A percentile compares a stretch with the other conserved stretches of the same genome.
phyloP scores from a whole-genome alignment of 345 rosid species.

The Schrenkiella parvula region DNA sequence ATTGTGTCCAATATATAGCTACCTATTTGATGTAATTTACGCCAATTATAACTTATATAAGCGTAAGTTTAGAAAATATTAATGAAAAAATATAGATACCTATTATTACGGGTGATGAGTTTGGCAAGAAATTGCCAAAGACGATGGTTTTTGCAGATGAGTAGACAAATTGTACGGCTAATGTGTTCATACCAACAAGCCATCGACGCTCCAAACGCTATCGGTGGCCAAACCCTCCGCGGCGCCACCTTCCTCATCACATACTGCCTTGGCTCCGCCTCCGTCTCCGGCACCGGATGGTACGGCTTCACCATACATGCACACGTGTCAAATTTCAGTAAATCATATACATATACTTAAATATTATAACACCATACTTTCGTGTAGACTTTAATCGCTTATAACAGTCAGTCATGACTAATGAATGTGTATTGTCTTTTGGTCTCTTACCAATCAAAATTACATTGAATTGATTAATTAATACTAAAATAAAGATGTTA shows the following conservation, averaged over 20 bases:
- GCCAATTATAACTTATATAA: not conserved
- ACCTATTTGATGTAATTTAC: slow-evolving; percentile 2
- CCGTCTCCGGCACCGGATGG: slow-evolving; percentile 69
- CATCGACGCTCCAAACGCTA: slow-evolving; percentile 76
- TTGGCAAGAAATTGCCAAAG: slow-evolving; percentile 81
- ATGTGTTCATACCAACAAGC: slow-evolving; percentile 98
- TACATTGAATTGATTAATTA: not conserved
- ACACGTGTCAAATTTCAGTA: not conserved
- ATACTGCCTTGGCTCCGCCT: slow-evolving; percentile 54
- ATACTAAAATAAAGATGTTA: not conserved
- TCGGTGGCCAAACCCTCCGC: slow-evolving; percentile 78
- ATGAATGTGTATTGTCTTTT: not conserved
- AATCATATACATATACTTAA: not conserved
- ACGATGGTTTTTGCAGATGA: slow-evolving; percentile 86
- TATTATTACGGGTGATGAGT: slow-evolving; percentile 75
- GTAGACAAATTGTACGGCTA: slow-evolving; percentile 71
- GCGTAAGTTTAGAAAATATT: not conserved
- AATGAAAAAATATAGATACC: slow-evolving; percentile 11
- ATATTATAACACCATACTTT: not conserved
- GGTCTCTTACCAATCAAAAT: not conserved
- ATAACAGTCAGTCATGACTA: not conserved
- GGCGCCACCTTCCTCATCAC: slow-evolving; percentile 84
- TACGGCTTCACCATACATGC: slow-evolving; percentile 55
- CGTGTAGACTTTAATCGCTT: not conserved
- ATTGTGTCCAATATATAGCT: not conserved